Conservation (phyloP, 331 rosid species). For the Pyracantha coccinea region DNA sequence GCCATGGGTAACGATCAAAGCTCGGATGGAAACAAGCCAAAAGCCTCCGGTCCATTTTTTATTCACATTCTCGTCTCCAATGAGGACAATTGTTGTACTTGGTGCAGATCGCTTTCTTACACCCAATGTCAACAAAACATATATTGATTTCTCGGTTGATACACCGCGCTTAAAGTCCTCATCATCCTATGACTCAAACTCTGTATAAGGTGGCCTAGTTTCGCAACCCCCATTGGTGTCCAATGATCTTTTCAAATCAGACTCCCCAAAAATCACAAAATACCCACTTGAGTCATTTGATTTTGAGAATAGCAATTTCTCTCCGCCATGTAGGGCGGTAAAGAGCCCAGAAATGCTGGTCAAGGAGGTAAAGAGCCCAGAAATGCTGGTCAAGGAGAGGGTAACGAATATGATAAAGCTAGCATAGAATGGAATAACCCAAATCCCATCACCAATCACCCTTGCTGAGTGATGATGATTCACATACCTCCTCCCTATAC, state of each 20-base stretch:
- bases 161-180: constrained; percentile 88
- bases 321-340: constrained; percentile 27
- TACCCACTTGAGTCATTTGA: constrained; percentile 50
- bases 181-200: constrained; percentile 90
- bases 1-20: too few relatives aligned
- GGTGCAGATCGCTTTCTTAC: too few relatives aligned
- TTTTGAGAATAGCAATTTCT: constrained; percentile 44
- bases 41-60: too few relatives aligned
- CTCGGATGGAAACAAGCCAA: too few relatives aligned
- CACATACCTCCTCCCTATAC: constrained; percentile 73
- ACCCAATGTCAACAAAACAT: neutral
- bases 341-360: too few relatives aligned
- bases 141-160: constrained; percentile 88
- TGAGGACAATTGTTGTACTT: too few relatives aligned
- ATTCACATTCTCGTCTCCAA: too few relatives aligned
- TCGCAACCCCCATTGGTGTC: constrained; percentile 17
- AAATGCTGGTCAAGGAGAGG: constrained; percentile 5
- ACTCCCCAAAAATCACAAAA: constrained; percentile 41
- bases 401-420: constrained; percentile 62
- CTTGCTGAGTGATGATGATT: constrained; percentile 61
- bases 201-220: constrained; percentile 63
- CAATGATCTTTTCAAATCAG: constrained; percentile 40
- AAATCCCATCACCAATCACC: constrained; percentile 53
- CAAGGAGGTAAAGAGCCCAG: neutral
- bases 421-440: constrained; percentile 41